A percentile compares a stretch with the other conserved stretches of the same genome.
Conservation (phyloP, 176 grass and related monocot species). For the Pharus latifolius region DNA sequence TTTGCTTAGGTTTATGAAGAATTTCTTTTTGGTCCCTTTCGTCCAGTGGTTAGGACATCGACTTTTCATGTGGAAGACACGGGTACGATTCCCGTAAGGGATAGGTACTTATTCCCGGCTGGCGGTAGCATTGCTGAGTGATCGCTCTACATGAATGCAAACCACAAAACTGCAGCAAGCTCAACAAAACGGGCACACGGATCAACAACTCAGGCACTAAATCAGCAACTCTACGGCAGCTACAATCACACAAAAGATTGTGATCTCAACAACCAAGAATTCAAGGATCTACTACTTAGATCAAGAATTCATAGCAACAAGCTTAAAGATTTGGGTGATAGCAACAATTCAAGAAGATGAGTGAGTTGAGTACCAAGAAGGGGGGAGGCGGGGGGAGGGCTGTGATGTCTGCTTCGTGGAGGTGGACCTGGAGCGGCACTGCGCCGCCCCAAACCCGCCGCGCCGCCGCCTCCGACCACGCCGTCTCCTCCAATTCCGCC, state of each 20-base stretch:
- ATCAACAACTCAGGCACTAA: no score
- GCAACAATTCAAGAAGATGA: background rate
- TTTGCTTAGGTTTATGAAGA: no score
- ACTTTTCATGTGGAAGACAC: background rate
- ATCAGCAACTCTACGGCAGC: no score
- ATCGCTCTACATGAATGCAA: no score
- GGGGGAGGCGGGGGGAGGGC: slow-evolving; percentile 74
- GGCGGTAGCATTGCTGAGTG: no score
- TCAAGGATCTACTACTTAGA: background rate
- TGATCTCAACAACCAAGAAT: background rate
- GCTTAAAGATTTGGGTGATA: background rate
- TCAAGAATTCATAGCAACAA: background rate
- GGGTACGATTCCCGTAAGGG: slow-evolving; percentile 2
- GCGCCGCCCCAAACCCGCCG: slow-evolving; percentile 66
- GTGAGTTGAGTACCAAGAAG: slow-evolving; percentile 43
- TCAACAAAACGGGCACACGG: no score
- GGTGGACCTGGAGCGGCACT: slow-evolving; percentile 89
- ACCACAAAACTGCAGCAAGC: no score
- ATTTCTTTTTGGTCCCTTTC: background rate
- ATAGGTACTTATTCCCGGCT: no score
- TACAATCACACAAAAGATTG: no score
- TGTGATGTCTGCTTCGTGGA: slow-evolving; percentile 94
- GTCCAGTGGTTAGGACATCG: slow-evolving; percentile 7
- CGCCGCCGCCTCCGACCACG: slow-evolving; percentile 60
- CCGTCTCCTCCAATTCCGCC: slow-evolving; percentile 10